Conservation (phyloP, 768 basidiomycete genomes). For the Piloderma croceum region DNA sequence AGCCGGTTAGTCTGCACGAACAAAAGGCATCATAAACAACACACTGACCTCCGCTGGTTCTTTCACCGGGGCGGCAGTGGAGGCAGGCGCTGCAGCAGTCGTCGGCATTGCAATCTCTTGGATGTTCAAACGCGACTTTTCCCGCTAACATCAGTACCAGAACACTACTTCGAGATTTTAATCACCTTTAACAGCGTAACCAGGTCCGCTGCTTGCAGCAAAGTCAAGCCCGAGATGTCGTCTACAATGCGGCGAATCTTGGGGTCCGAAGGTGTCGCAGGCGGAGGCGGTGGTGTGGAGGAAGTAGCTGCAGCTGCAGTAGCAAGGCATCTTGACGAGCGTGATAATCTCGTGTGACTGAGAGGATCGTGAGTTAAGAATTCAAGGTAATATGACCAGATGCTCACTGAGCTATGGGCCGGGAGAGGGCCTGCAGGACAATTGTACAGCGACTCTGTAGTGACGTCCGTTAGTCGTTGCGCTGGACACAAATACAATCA, state of each 20-base stretch:
- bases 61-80: conserved; percentile 51
- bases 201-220: conserved; percentile 93
- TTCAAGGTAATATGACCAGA: too few species aligned
- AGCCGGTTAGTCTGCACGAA: neutral
- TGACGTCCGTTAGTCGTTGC: too few species aligned
- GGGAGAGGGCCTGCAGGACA: conserved; percentile 37
- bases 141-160: neutral
- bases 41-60: conserved; percentile 60
- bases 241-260: conserved; percentile 82
- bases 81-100: conserved; percentile 52
- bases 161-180: neutral
- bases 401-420: conserved; percentile 21
- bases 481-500: too few species aligned
- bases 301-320: conserved; percentile 41
- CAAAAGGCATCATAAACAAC: neutral
- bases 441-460: conserved; percentile 41
- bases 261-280: conserved; percentile 45
- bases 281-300: conserved; percentile 36
- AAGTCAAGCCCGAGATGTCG: conserved; percentile 81
- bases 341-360: conserved; percentile 31
- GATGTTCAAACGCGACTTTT: conserved; percentile 86
- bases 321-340: conserved; percentile 51
- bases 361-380: too few species aligned
- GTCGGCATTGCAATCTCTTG: conserved; percentile 94
- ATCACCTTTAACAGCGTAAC: conserved; percentile 85